These are phyloP conservation scores for Fusarium sp. DNA, from an alignment of 2,329 filamentous ascomycete species.

Conservation along the genomic window DNA sequence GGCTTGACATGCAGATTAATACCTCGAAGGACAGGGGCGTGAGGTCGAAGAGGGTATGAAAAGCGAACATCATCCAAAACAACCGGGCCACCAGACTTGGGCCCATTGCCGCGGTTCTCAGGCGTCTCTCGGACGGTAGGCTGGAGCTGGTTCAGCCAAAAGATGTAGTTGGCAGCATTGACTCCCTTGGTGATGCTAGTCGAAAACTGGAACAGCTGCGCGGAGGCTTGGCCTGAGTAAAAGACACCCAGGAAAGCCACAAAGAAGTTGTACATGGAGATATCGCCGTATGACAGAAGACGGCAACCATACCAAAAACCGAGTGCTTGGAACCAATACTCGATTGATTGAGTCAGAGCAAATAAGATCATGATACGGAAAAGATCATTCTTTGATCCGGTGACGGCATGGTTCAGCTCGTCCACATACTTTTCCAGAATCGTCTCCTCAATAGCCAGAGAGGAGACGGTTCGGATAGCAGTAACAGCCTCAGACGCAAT, in stretches of 20 bases:
- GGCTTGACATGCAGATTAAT: constrained; percentile 51
- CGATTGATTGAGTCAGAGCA: constrained; percentile 50
- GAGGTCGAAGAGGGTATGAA: constrained; percentile 64
- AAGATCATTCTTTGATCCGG: constrained; percentile 46
- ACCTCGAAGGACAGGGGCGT: constrained; percentile 53
- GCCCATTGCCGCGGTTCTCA: constrained; percentile 51
- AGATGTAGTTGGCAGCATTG: constrained; percentile 59
- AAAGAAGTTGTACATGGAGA: constrained; percentile 62
- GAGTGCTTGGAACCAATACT: constrained; percentile 52
- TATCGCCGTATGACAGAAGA: constrained; percentile 52
- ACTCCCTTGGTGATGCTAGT: constrained; percentile 62
- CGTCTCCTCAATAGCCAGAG: constrained; percentile 52
- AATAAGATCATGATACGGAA: constrained; percentile 50
- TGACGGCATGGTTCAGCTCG: constrained; percentile 46
- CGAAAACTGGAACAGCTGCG: constrained; percentile 57
- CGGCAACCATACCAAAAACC: constrained; percentile 55
- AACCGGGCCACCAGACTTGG: constrained; percentile 50
- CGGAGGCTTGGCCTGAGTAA: constrained; percentile 54
- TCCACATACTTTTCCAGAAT: constrained; percentile 46
- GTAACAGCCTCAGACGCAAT: constrained; percentile 56
- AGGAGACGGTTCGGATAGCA: constrained; percentile 54
- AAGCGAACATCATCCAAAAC: constrained; percentile 67
- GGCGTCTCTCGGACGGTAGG: constrained; percentile 54
- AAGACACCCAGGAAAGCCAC: constrained; percentile 62
- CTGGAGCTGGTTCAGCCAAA: constrained; percentile 57